Evolutionary conservation across 495 filamentous ascomycete species (phyloP).

Genomic region (Trichoderma reesei): DNA sequence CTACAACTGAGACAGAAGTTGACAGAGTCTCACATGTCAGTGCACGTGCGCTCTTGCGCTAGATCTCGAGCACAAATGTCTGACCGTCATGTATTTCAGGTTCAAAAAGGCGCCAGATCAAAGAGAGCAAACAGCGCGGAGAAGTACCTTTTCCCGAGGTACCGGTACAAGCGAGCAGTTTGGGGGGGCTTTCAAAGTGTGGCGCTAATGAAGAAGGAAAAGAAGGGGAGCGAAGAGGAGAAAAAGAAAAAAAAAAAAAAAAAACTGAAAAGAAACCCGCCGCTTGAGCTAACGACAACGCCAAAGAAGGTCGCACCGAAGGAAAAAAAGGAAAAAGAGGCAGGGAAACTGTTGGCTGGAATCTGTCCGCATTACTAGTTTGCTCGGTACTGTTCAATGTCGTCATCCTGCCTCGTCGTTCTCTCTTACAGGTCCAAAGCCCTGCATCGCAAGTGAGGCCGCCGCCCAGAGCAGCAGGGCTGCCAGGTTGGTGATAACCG

Average conservation of each 20-base stretch:
- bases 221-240: not conserved
- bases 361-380: not conserved
- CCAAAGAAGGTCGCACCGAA: too few species aligned
- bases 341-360: slow-evolving; percentile 2
- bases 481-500: not conserved
- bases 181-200: not conserved
- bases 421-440: too few species aligned
- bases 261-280: too few species aligned
- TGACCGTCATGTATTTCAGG: too few species aligned
- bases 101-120: not conserved
- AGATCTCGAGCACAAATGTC: too few species aligned
- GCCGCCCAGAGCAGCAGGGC: not conserved
- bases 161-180: not conserved
- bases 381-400: not conserved
- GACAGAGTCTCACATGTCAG: too few species aligned
- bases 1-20: too few species aligned
- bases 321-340: too few species aligned
- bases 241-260: not conserved
- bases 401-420: not conserved
- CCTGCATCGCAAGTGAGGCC: not conserved
- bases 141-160: not conserved
- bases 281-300: too few species aligned
- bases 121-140: too few species aligned
- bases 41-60: too few species aligned
- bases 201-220: not conserved